Base-by-base conservation (phyloP, 2,329 filamentous ascomycete genomes). In the Pseudogymnoascus sp. region DNA sequence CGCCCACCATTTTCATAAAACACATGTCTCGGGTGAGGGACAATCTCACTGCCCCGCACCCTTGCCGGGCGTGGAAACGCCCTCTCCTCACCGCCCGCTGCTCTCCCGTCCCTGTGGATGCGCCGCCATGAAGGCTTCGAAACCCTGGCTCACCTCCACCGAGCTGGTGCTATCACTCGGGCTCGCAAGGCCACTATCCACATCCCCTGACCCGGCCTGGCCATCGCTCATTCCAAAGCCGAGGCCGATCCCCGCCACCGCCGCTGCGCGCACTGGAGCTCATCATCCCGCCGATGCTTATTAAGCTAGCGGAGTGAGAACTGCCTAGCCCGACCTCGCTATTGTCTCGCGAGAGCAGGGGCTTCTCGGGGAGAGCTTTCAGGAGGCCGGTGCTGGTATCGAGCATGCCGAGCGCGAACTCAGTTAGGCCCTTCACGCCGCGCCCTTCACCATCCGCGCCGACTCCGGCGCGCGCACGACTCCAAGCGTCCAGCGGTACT, bases 401-500 rank as follows among this genome's bases (percentile, higher is more conserved):
- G 45, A 92, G 77, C 81, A 90, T 90, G 2, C 87, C 87, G 78
- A 91, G 87, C n/a, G 89, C 88, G 68, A 90, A 91, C 65, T 84
- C 81, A 0, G 85, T 88, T 61, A 88, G 70, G 1, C 81, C 79
- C 58, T 77, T 81, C 62, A 79, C 81, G 68, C 83, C 83, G 2
- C 83, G 82, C 0, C 66, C 68, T 16, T 66, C 67, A 1, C 63
- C 63, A 18, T 59, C 55, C 37, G 65, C 66, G 16, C 66, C 74
- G 64, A 65, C 77, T 9, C 83, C 83, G 58, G 89, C 86, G 73
- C 91, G 91, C 49, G 86, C 88, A 75, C 88, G 58, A 97, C 93
- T 7, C 88, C 89, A 62, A 97, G 80, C 8, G 93, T 97, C 93
- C 93, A 99, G 59, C 91, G 85, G 72, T 97, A 97, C 76, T 99